Conservation (phyloP, 441 rosid species). For the Dalechampia spathulata region DNA sequence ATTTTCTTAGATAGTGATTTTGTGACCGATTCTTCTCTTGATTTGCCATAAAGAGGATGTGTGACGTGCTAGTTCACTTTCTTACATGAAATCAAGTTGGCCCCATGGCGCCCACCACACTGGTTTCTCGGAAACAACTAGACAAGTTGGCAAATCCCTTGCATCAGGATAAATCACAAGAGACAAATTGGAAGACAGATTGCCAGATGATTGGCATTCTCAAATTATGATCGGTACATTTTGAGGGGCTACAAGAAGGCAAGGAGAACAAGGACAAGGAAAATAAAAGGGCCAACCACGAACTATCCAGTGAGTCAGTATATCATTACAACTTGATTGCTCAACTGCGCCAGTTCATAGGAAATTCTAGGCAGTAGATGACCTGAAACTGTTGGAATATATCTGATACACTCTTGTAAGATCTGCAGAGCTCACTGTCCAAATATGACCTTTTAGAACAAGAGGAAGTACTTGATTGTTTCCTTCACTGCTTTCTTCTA, state of each 20-base stretch:
- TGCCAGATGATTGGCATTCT: conserved; percentile 1
- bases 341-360: background rate
- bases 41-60: no score
- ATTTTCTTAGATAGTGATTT: no score
- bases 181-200: conserved; percentile 3
- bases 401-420: conserved; percentile 44
- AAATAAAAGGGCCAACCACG: background rate
- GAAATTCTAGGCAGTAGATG: conserved; percentile 12
- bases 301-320: background rate
- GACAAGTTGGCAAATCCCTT: background rate
- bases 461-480: conserved; percentile 38
- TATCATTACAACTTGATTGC: background rate
- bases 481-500: conserved; percentile 59
- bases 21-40: no score
- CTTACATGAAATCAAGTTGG: background rate
- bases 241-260: conserved; percentile 7
- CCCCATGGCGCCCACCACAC: background rate
- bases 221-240: background rate
- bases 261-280: background rate
- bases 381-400: conserved; percentile 42
- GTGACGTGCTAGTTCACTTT: background rate
- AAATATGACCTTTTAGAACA: conserved; percentile 55
- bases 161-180: background rate
- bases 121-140: conserved; percentile 10
- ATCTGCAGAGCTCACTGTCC: conserved; percentile 75